Evolutionary conservation across 805 yeast genomes (phyloP).

Genomic region (Saccharomycopsis vini): DNA sequence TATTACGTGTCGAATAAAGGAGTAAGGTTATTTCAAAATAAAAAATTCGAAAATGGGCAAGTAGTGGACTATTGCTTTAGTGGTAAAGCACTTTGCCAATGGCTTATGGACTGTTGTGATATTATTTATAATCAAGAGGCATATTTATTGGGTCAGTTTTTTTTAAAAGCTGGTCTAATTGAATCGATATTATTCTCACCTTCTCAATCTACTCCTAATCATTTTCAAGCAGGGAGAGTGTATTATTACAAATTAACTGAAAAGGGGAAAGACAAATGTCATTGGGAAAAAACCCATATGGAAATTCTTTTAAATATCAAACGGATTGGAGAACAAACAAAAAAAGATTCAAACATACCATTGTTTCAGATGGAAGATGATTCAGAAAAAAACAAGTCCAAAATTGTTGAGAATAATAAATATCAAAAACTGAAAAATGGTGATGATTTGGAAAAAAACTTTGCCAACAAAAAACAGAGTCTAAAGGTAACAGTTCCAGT

Average conservation of each 20-base stretch:
- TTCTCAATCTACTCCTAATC: conserved; percentile 23
- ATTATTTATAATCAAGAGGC: conserved; percentile 47
- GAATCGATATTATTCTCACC: conserved; percentile 29
- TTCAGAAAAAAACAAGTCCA: too few species aligned
- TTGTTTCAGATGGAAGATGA: too few species aligned
- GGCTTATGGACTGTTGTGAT: conserved; percentile 88
- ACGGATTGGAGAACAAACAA: neutral
- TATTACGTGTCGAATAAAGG: conserved; percentile 66
- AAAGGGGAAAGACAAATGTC: conserved; percentile 33
- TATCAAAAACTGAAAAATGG: too few species aligned
- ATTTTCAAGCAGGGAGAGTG: conserved; percentile 29
- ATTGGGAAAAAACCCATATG: conserved; percentile 30
- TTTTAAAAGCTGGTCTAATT: conserved; percentile 40
- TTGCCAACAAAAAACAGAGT: too few species aligned
- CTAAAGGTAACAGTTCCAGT: too few species aligned
- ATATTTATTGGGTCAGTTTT: conserved; percentile 39
- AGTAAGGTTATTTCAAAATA: conserved; percentile 45
- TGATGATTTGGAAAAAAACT: neutral
- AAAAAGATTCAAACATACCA: neutral
- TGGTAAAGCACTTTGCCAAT: conserved; percentile 75
- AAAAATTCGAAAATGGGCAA: conserved; percentile 24
- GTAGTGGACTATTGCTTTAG: conserved; percentile 36
- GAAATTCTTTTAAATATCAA: too few species aligned
- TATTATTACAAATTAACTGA: conserved; percentile 36
- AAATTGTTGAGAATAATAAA: too few species aligned